These are phyloP conservation scores for Excoecaria cochinchinensis DNA, from an alignment of 345 rosid genomes.

Conservation along the genomic window DNA sequence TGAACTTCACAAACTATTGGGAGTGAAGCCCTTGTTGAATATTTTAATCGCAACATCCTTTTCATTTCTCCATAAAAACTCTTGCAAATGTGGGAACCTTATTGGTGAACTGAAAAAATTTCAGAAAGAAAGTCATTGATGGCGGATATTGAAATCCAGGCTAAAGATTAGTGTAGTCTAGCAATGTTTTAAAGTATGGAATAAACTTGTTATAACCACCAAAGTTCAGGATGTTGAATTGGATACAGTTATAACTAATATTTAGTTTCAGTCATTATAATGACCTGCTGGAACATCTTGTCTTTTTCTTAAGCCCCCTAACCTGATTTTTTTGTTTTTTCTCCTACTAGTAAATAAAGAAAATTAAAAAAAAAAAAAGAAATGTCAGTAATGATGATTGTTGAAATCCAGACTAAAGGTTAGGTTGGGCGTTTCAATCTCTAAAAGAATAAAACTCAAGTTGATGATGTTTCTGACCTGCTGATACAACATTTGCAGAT, in stretches of 20 bases:
- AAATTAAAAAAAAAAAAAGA: no score
- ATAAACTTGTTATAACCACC: not conserved
- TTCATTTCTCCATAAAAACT: not conserved
- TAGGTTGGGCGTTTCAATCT: not conserved
- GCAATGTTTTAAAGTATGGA: not conserved
- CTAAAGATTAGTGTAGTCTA: not conserved
- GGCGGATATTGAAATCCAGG: not conserved
- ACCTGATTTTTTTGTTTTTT: not conserved
- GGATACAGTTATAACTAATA: not conserved
- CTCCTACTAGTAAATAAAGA: not conserved
- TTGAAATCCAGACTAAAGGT: not conserved
- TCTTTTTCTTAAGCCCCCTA: not conserved
- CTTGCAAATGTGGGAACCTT: not conserved
- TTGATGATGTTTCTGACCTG: not conserved
- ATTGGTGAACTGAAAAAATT: not conserved
- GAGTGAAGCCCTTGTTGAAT: no score
- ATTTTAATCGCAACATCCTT: no score
- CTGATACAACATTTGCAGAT: conserved; percentile 46
- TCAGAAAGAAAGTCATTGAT: not conserved
- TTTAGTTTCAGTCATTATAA: not conserved
- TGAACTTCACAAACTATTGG: no score
- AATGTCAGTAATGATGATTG: not conserved
- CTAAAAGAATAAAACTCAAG: not conserved
- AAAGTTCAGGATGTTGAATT: not conserved
- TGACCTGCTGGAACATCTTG: not conserved